These are phyloP conservation scores for Mucor saturninus DNA, from an alignment of 371 early-diverging fungal genomes.

Conservation along the genomic window DNA sequence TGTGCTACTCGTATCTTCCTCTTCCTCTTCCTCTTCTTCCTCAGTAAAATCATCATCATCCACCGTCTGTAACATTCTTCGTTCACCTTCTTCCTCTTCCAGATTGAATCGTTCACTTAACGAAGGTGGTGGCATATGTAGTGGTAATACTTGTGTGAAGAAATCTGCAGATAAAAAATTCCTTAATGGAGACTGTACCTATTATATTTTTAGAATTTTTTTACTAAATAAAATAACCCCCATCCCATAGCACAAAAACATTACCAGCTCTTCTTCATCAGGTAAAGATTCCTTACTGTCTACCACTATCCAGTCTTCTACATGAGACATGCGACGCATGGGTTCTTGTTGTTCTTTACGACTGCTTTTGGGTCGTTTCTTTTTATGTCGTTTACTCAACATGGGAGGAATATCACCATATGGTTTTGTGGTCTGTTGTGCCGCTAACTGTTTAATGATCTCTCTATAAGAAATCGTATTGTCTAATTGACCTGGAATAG, in stretches of 20 bases:
- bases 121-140: constrained; percentile 58
- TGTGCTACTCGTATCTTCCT: constrained; percentile 34
- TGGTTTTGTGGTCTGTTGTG: constrained; percentile 54
- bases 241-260: neutral
- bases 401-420: constrained; percentile 62
- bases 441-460: constrained; percentile 50
- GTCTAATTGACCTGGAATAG: constrained; percentile 31
- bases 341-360: constrained; percentile 13
- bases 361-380: constrained; percentile 8
- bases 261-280: constrained; percentile 48
- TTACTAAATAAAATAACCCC: neutral
- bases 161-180: constrained; percentile 53
- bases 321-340: constrained; percentile 55
- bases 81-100: constrained; percentile 15
- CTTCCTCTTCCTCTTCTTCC: constrained; percentile 23
- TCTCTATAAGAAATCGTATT: constrained; percentile 55
- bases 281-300: constrained; percentile 58
- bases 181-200: constrained; percentile 39
- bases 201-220: neutral
- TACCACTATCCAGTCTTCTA: constrained; percentile 54
- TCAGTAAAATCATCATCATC: constrained; percentile 31
- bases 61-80: constrained; percentile 19
- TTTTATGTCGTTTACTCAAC: constrained; percentile 38
- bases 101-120: constrained; percentile 35
- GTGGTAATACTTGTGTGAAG: constrained; percentile 50